Base-by-base conservation (phyloP, 257 asterid species). In the Primulina tabacum region DNA sequence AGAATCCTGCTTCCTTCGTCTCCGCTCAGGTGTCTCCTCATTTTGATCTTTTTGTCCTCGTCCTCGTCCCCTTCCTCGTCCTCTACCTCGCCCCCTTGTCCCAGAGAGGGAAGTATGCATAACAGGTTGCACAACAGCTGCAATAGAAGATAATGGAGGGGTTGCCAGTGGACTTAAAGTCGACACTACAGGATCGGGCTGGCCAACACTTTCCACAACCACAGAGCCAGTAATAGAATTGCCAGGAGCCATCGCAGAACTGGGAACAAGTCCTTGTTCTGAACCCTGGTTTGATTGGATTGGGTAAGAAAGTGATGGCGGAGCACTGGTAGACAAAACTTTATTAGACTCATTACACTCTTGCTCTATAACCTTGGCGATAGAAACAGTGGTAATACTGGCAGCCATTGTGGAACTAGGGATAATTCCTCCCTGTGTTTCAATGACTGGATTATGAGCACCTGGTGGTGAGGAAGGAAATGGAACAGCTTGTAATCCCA, bases 1-100 rank as follows among this genome's bases (percentile, higher is more conserved):
- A 74, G 82, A 74, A 59, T 85, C 93, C 78, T 80, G 88, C 78
- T 87, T 84, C 81, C 85, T 88, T 70, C 92, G 90, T 81, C 89
- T 85, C 57, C 96, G 82, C 69, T 77, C 84, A 26, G 92, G 82
- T 28, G 84, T 75, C 83, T 80, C 92, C 72, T 81, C 90, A 73
- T 66, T 79, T 78, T 84, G 97, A 78, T 84, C 74, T 75, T 60
- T 83, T 30, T 83, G 84, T 21, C 87, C 94, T 9, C 88, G 77
- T 8, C 92, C 92, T 68, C 80, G 82, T 32, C 86, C 86, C 30
- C 85, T 55, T 0, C 86, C 88, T 29, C 84, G 70, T 0, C 79
- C 75, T 67, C 84, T 80, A 60, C 96, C 96, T 68, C 69, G 80
- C 73, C 55, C 55, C 18, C 76, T 79, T 59, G 85, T 65, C 69